A percentile compares a stretch with the other conserved stretches of the same genome.
Evolutionary conservation across 2,329 filamentous ascomycete species (phyloP).

Genomic region (Acrocalymma vagum): DNA sequence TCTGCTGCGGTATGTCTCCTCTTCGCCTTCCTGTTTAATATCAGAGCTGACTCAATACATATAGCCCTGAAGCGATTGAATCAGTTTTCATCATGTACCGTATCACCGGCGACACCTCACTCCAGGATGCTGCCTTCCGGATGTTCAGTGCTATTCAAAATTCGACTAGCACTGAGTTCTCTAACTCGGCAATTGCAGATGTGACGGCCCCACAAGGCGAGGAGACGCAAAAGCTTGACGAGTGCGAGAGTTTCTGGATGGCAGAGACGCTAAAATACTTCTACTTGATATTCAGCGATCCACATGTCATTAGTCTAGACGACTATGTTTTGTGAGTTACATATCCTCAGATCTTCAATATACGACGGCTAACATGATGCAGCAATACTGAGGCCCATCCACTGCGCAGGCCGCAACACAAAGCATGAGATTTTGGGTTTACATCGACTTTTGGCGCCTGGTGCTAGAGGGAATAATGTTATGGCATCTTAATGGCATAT

Average conservation of each 20-base stretch:
- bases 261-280: constrained; percentile 95
- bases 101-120: constrained; percentile 78
- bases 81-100: constrained; percentile 91
- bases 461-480: no score
- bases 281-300: constrained; percentile 79
- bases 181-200: constrained; percentile 74
- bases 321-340: constrained; percentile 66
- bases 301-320: constrained; percentile 71
- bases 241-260: constrained; percentile 80
- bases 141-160: constrained; percentile 81
- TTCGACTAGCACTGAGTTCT: constrained; percentile 71
- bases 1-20: constrained; percentile 49
- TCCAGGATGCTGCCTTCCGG: constrained; percentile 84
- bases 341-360: constrained; percentile 1
- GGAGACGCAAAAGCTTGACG: constrained; percentile 37
- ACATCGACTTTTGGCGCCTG: no score
- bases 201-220: constrained; percentile 57
- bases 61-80: constrained; percentile 84
- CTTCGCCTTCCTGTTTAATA: background rate
- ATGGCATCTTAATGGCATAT: no score
- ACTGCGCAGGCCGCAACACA: constrained; percentile 51
- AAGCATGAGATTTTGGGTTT: no score
- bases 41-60: constrained; percentile 10
- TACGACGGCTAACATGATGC: constrained; percentile 1
- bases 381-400: constrained; percentile 65